These are phyloP conservation scores for Aphanomyces invadans DNA, from an alignment of 352 stramenopile species.

Conservation along the genomic window DNA sequence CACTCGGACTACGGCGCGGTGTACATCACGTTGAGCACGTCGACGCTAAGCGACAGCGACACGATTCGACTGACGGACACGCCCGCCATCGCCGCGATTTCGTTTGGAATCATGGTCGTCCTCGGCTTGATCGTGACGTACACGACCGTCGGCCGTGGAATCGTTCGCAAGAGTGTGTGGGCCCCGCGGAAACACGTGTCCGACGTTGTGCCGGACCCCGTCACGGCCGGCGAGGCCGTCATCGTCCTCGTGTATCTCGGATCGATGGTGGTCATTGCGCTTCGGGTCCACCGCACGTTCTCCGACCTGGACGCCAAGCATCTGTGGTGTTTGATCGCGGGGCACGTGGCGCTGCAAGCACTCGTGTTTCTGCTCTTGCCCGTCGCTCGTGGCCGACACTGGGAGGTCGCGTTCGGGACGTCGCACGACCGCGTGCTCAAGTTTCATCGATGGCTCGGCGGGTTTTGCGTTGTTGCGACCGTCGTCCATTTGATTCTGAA, in stretches of 20 bases:
- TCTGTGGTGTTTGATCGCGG: background rate
- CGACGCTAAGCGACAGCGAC: conserved; percentile 46
- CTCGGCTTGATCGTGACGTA: conserved; percentile 8
- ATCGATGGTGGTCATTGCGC: conserved; percentile 35
- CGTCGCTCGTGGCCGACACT: conserved; percentile 44
- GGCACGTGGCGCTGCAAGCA: conserved; percentile 52
- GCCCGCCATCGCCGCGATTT: conserved; percentile 22
- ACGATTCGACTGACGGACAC: conserved; percentile 30
- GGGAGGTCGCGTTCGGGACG: conserved; percentile 59
- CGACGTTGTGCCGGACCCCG: conserved; percentile 39
- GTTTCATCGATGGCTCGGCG: conserved; percentile 76
- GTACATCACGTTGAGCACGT: conserved; percentile 30
- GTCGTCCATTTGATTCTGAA: conserved; percentile 52
- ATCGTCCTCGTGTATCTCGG: conserved; percentile 58
- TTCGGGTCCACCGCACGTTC: conserved; percentile 32
- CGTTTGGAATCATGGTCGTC: background rate
- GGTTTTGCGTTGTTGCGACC: conserved; percentile 43
- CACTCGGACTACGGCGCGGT: background rate
- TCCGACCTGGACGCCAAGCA: conserved; percentile 34
- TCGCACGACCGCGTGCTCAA: conserved; percentile 79
- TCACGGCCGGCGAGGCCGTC: conserved; percentile 52
- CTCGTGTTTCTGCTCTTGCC: conserved; percentile 78
- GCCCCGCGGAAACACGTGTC: conserved; percentile 41
- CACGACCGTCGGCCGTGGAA: background rate
- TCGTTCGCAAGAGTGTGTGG: conserved; percentile 47